phyloP scores from a whole-genome alignment of 2,329 filamentous ascomycete species.

The Arthrinium phaeospermum region DNA sequence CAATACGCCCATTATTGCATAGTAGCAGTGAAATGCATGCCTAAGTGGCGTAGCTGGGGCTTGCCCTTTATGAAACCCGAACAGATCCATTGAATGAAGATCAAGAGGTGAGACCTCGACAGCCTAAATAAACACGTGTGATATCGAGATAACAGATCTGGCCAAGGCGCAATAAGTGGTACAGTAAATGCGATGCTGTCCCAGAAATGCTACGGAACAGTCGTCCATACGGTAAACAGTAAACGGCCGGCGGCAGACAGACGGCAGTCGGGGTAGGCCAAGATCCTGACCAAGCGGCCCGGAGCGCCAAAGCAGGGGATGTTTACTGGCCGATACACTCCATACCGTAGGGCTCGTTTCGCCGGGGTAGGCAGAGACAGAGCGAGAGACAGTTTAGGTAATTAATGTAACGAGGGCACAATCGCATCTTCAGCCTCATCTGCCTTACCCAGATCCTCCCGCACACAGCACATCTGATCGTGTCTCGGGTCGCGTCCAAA shows the following conservation, averaged over 20 bases:
- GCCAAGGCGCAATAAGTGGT: neutral
- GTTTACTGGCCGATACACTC: neutral
- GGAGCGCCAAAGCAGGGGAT: constrained; percentile 1
- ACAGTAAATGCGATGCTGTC: neutral
- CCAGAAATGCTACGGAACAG: neutral
- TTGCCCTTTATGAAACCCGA: neutral
- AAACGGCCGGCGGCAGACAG: neutral
- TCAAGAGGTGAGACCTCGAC: neutral
- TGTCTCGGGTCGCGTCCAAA: neutral
- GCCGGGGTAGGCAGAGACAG: neutral
- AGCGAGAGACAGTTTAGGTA: neutral
- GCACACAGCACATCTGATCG: neutral
- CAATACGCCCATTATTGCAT: neutral
- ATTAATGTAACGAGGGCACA: constrained; percentile 7
- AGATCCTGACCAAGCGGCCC: neutral
- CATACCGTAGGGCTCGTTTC: neutral
- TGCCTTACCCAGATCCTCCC: neutral
- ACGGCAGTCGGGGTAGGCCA: neutral
- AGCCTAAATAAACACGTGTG: neutral
- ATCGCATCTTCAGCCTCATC: constrained; percentile 5
- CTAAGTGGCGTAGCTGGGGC: neutral
- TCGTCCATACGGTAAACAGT: neutral
- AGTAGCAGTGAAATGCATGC: neutral
- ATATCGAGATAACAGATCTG: neutral
- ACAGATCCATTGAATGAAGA: neutral